These are phyloP conservation scores for Lycium barbarum DNA, from an alignment of 257 asterid species.

Conservation along the genomic window DNA sequence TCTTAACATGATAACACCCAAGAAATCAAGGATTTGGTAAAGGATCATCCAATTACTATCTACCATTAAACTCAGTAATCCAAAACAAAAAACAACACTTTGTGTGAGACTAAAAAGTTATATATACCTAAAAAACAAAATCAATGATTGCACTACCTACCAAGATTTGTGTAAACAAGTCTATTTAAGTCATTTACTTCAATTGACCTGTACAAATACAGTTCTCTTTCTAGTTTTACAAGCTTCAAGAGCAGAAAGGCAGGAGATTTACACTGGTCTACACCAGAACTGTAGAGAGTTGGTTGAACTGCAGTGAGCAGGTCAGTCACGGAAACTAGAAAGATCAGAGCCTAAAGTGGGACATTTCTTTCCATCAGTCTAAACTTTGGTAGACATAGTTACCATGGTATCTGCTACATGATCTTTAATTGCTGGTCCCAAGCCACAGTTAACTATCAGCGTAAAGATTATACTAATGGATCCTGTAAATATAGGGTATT, in stretches of 20 bases:
- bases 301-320: background rate
- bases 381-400: background rate
- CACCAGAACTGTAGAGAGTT: background rate
- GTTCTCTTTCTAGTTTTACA: background rate
- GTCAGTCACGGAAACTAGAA: background rate
- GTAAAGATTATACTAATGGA: background rate
- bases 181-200: background rate
- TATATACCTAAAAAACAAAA: background rate
- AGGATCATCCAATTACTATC: background rate
- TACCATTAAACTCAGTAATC: background rate
- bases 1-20: slow-evolving; percentile 4
- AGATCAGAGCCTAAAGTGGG: background rate
- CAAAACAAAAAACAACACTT: background rate
- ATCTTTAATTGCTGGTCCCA: background rate
- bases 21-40: slow-evolving; percentile 18
- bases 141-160: background rate
- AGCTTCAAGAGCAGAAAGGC: slow-evolving; percentile 2
- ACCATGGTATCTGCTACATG: too few relatives aligned
- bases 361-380: background rate
- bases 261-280: slow-evolving; percentile 1
- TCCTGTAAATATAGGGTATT: background rate
- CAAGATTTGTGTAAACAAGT: background rate
- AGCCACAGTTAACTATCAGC: background rate
- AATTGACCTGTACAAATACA: background rate
- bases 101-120: background rate